Conservation (phyloP, 1,284 basidiomycete genomes). For the Cryptococcus jaspeensis region DNA sequence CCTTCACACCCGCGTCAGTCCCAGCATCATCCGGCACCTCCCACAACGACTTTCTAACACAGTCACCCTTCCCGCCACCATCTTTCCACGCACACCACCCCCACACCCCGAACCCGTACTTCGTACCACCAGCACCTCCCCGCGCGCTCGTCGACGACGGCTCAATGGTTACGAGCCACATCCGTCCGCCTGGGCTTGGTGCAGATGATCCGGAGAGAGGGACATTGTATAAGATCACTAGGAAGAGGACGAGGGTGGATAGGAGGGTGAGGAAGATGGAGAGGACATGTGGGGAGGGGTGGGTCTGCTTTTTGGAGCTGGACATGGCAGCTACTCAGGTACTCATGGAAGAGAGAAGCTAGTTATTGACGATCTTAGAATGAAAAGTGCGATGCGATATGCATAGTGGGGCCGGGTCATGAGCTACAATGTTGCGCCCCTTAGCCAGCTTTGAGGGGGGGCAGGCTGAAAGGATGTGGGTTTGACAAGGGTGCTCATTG, state of each 20-base stretch:
- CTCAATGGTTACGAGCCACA: slow-evolving; percentile 6
- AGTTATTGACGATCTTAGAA: too few relatives aligned
- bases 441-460: too few relatives aligned
- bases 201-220: slow-evolving; percentile 3
- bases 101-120: slow-evolving; percentile 12
- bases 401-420: too few relatives aligned
- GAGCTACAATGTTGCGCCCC: too few relatives aligned
- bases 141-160: neutral
- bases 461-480: too few relatives aligned
- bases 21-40: slow-evolving; percentile 1
- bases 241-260: slow-evolving; percentile 5
- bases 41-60: slow-evolving; percentile 10
- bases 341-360: too few relatives aligned
- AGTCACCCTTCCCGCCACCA: neutral
- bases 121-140: neutral
- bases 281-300: slow-evolving; percentile 3
- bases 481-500: too few relatives aligned
- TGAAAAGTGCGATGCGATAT: too few relatives aligned
- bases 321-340: too few relatives aligned
- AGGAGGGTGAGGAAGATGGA: slow-evolving; percentile 2
- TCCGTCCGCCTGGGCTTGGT: neutral
- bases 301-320: slow-evolving; percentile 4
- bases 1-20: neutral
- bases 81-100: slow-evolving; percentile 13
- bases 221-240: slow-evolving; percentile 12